Evolutionary conservation across 305 asterid species (phyloP), one percentile per base, ranked within the genome.

Genomic region (Andrographis paniculata): DNA sequence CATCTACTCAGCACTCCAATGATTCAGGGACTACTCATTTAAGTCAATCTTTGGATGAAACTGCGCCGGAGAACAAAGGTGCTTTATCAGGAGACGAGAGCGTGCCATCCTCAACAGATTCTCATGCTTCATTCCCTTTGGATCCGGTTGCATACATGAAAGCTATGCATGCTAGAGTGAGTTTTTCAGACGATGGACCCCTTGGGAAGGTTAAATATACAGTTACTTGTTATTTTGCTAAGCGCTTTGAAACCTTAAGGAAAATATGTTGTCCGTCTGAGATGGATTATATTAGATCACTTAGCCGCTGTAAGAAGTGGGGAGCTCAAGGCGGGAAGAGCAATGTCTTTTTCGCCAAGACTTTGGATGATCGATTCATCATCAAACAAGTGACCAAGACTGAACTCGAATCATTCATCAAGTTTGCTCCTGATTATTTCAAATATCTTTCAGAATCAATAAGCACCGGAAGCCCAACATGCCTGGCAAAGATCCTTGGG

Each of bases 261-360:
- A 72, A 72, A 72, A 74, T 79, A 30, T 75, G 87, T 52, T 91
- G 95, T 52, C 94, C 99, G 14, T 83, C 89, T 3, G 96, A 87
- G 75, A 52, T 70, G 68, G 96, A 91, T 57, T 91, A 53, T 23
- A 53, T 84, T 49, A 72, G 96, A 61, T 91, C 96, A 42, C 91
- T 91, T 35, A 84, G 99, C 64, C 82, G 99, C 17, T 83, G 95
- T 41, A 84, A 87, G 79, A 91, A 87, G 70, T 91, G 99, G 99
- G 99, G 95, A 55, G 99, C 99, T 50, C 99, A 87, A n/a, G n/a
- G n/a, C n/a, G n/a, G n/a, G n/a, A n/a, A n/a, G n/a, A n/a, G n/a
- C n/a, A n/a, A n/a, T n/a, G n/a, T n/a, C n/a, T n/a, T n/a, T n/a
- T n/a, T n/a, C n/a, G n/a, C n/a, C n/a, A 91, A 91, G 62, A 87